Evolutionary conservation across 345 rosid genomes (phyloP).

Genomic region (Arabis alpina): DNA sequence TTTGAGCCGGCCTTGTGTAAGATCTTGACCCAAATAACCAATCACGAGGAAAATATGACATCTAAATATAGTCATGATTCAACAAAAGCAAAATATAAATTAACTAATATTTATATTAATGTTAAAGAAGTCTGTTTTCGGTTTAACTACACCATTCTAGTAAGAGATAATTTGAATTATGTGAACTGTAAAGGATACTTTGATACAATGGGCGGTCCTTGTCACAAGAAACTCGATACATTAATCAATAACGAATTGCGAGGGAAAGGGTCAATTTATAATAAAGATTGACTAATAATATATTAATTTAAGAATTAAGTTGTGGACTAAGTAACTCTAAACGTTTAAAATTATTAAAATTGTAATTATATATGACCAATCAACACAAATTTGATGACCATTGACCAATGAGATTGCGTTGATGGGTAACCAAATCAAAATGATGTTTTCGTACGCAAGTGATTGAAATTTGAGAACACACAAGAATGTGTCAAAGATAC

Average conservation of each 20-base stretch:
- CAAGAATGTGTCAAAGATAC: conserved; percentile 35
- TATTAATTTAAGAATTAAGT: conserved; percentile 21
- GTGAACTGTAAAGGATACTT: conserved; percentile 6
- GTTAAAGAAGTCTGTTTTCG: conserved; percentile 6
- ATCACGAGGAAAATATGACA: conserved; percentile 14
- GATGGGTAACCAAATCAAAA: conserved; percentile 24
- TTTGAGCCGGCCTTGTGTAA: too few relatives aligned
- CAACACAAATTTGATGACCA: conserved; percentile 29
- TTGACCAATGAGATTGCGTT: conserved; percentile 31
- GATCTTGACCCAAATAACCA: conserved; percentile 22
- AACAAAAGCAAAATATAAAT: conserved; percentile 13
- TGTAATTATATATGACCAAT: conserved; percentile 10
- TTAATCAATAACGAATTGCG: neutral
- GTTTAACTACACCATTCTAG: conserved; percentile 23
- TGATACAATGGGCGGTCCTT: conserved; percentile 7
- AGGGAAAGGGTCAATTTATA: conserved; percentile 3
- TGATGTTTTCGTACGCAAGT: neutral
- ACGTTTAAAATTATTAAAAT: neutral
- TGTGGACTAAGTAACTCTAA: conserved; percentile 9
- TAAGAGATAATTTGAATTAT: conserved; percentile 7
- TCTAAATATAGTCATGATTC: neutral
- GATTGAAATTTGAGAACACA: conserved; percentile 11
- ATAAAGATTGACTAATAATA: conserved; percentile 15
- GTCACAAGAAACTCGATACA: conserved; percentile 8
- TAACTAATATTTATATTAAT: neutral